A percentile compares a stretch with the other conserved stretches of the same genome.
Evolutionary conservation across 148 eudicot species (phyloP).

Genomic region (Silene latifolia): DNA sequence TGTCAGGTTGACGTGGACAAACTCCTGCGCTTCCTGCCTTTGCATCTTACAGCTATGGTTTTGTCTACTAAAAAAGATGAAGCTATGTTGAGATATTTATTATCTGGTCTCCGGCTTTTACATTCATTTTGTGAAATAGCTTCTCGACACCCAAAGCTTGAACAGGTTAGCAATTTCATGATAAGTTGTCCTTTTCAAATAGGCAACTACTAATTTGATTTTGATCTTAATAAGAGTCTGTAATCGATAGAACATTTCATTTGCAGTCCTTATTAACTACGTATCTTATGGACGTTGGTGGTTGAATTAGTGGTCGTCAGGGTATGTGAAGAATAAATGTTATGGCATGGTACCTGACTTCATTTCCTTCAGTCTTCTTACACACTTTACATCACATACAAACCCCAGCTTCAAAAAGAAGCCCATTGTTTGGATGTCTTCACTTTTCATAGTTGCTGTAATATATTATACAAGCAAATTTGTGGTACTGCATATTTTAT

Average conservation of each 20-base stretch:
- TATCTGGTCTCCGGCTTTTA: constrained; percentile 69
- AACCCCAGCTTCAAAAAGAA: background rate
- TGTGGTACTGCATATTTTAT: background rate
- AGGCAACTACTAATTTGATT: background rate
- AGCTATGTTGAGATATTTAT: constrained; percentile 53
- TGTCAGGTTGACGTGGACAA: constrained; percentile 79
- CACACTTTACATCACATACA: background rate
- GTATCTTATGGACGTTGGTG: background rate
- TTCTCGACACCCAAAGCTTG: constrained; percentile 74
- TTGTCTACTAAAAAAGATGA: constrained; percentile 59
- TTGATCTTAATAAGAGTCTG: background rate
- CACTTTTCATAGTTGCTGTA: background rate
- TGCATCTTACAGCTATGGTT: constrained; percentile 67
- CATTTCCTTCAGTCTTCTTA: background rate
- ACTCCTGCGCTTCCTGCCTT: constrained; percentile 67
- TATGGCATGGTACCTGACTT: background rate
- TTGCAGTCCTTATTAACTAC: background rate
- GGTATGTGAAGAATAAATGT: background rate
- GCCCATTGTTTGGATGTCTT: background rate
- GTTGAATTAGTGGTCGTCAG: background rate
- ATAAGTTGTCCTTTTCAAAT: background rate
- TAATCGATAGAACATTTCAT: background rate
- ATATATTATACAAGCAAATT: background rate
- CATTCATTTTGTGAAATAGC: constrained; percentile 80
- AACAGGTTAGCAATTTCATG: constrained; percentile 59